Base-by-base conservation (phyloP, 768 basidiomycete genomes). In the Fomitopsis pulvina region DNA sequence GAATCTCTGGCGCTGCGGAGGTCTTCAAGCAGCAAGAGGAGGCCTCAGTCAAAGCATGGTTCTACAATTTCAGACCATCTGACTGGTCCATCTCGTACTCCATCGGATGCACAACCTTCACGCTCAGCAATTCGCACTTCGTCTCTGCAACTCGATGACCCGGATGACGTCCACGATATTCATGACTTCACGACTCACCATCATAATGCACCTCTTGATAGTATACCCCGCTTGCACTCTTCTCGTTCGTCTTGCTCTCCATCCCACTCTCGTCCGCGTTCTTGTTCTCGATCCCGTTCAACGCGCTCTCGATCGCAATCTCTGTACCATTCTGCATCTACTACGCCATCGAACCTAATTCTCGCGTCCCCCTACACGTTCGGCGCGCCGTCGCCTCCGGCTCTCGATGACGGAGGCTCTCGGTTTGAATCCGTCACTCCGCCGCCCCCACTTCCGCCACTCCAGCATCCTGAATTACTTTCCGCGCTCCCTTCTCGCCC, bases 391-490 rank as follows among this genome's bases (percentile, higher is more conserved):
- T 70, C 72, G 18, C 71, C 69, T 41, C 25, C 49, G 2, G 40
- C 39, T 45, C 53, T 53, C 45, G 41, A 54, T 57, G 34, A 14
- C 4, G 4, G 18, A 44, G 58, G 57, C 28, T 42, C 51, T 44
- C 54, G 34, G 5, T 37, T 16, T 61, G 63, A 57, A 60, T 64
- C 55, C 54, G 64, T 55, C 40, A 68, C 71, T 18, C 60, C 67
- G 26, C 71, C 65, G 3, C 80, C 81, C 8, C 79, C 81, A 12
- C 58, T 83, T 29, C 80, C 80, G n/a, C 69, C 77, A 14, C 70
- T 81, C 25, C 65, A 73, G 47, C 81, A 68, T 52, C 68, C 70
- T 25, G 63, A 64, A 30, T 46, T 68, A 38, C 42, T 60, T 2
- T 52, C 59, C 8, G 53, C 41, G 14, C 53, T 63, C 32, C 52